Conservation (phyloP, 192 early-diverging fungal species). For the Jimgerdemannia lactiflua region DNA sequence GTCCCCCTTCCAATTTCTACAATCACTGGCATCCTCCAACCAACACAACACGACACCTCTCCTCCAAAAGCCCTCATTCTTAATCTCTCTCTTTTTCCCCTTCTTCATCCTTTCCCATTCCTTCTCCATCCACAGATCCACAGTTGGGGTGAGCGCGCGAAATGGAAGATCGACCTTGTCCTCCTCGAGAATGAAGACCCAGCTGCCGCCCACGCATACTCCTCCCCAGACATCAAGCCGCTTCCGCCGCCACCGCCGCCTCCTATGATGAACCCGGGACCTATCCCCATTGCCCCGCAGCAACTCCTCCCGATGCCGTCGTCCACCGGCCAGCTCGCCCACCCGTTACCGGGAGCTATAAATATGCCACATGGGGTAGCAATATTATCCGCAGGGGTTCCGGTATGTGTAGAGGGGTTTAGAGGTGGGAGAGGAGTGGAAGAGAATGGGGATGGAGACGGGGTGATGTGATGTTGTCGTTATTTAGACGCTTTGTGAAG, state of each 20-base stretch:
- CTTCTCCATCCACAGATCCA: not conserved
- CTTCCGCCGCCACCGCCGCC: too few species aligned
- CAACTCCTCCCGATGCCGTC: not conserved
- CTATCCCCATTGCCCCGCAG: too few species aligned
- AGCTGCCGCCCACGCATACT: not conserved
- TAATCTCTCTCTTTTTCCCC: not conserved
- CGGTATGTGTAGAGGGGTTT: not conserved
- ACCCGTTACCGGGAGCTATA: too few species aligned
- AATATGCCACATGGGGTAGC: not conserved
- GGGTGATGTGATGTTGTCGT: too few species aligned
- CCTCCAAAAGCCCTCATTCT: not conserved
- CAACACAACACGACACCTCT: not conserved
- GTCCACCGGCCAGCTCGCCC: too few species aligned
- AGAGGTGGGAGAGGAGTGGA: too few species aligned
- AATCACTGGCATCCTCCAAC: too few species aligned
- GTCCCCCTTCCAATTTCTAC: too few species aligned
- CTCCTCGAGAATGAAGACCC: not conserved
- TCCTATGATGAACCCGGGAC: not conserved
- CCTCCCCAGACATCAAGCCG: not conserved
- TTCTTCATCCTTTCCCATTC: not conserved
- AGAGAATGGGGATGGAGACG: too few species aligned
- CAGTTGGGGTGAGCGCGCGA: not conserved
- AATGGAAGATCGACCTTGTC: slow-evolving; percentile 1
- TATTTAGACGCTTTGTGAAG: too few species aligned
- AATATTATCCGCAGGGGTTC: not conserved